Evolutionary conservation across 2,329 filamentous ascomycete genomes (phyloP), one percentile per base, ranked within the genome.

Genomic region (Cladosporium sp.): DNA sequence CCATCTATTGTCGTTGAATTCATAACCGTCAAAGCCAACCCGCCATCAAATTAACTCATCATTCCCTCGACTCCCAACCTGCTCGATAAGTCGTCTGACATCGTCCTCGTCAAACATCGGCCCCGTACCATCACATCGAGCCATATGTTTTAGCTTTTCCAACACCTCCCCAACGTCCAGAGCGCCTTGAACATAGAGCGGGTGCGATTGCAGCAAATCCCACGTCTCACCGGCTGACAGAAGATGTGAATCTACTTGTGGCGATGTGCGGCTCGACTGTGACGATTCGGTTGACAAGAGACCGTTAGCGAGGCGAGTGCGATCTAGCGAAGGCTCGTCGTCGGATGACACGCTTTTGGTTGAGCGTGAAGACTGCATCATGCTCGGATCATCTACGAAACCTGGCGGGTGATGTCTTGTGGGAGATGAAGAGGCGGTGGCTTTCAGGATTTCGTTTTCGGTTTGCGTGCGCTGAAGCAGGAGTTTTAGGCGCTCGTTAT

Each of bases 401-500:
- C 54, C 55, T 73, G 68, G 57, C 71, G 66, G 57, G 65, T 65
- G 56, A 70, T 69, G 55, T 72, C 72, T 39, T 55, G 74, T 67
- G 30, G 74, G 68, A 49, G 66, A 68, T 61, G 69, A 58, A 18
- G 66, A 73, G 6, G 84, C 83, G 1, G 89, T 95, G 5, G 89
- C 89, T 40, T 89, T 85, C 30, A 97, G 75, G 48, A 96, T 91
- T 69, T 96, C 88, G 67, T 96, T 96, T 67, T 97, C 91, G 7
- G 89, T 95, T 53, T 83, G 84, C 47, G 88, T 82, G 63, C 87
- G 86, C 57, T 93, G 87, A 22, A 96, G 76, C 62, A 94, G 85
- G 16, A 86, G 82, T 69, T 88, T 92, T 22, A 97, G 75, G 29
- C 85, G 83, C 67, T 95, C 88, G 64, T 96, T 96, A 67, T 96